Evolutionary conservation across 73 alveolate genomes (phyloP), one percentile per base, ranked within the genome.

Genomic region (Blepharisma japonicum): DNA sequence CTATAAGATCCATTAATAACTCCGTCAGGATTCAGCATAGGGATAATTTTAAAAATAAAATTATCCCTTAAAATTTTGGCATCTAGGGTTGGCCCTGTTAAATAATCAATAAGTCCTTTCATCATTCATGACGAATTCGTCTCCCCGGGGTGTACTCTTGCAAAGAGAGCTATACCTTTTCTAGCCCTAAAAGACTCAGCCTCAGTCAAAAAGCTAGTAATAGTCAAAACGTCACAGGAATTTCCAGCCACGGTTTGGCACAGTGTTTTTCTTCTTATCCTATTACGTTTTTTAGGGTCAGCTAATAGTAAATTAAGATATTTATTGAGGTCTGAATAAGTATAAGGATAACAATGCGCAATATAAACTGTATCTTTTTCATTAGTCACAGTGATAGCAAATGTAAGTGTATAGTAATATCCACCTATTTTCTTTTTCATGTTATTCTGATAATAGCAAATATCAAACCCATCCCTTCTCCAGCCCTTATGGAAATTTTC

Each of bases 21-120:
- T 6, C 99, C 99, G 78, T 98, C 99, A 0, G 99, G 99, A 80
- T 98, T 98, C 85, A 98, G 91, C 99, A 98, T 97, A 0, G 99
- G 99, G 4, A 98, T 96, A 45, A 98, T 91, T 80, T 55, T 89
- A 72, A 68, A 92, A 54, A 95, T 87, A 89, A 91, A 93, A 85
- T 93, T 86, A 78, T 95, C 99, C 71, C 99, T 78, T 77, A 95
- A 70, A 42, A 91, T 93, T 45, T 91, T 83, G 5, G 98, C 98
- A 48, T 90, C 92, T 45, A 90, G 88, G 47, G 91, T 83, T 9
- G 95, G 91, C 4, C 98, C 98, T 11, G 98, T 94, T 53, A 95
- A 72, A 79, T 85, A 95, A 68, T 95, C 99, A 9, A 98, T 88
- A 72, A 97, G 77, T 97, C 90, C 56, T 56, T 83, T 83, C 91